phyloP scores from a whole-genome alignment of 768 basidiomycete genomes.

The Podaxis sp. region DNA sequence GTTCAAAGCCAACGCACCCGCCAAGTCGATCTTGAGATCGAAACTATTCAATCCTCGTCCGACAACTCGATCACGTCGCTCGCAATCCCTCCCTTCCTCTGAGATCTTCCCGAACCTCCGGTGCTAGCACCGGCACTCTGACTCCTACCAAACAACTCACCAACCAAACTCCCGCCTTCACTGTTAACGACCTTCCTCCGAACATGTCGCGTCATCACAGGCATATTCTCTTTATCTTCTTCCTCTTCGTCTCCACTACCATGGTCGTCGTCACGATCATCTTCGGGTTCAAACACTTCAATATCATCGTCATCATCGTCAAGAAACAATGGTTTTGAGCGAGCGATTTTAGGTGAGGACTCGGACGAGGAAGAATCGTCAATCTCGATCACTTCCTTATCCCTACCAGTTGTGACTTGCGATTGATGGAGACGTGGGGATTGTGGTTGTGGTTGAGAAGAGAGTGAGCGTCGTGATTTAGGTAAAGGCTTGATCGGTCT shows the following conservation, averaged over 20 bases:
- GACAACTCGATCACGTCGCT: conserved; percentile 61
- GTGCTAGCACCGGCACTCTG: conserved; percentile 5
- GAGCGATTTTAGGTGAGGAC: conserved; percentile 15
- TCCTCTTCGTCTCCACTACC: conserved; percentile 32
- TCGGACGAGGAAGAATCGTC: background rate
- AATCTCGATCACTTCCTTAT: conserved; percentile 6
- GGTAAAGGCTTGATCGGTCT: conserved; percentile 10
- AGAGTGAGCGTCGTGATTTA: background rate
- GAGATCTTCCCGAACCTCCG: background rate
- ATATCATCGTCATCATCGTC: conserved; percentile 36
- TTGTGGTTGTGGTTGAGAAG: background rate
- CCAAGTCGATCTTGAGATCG: background rate
- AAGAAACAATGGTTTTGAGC: conserved; percentile 23
- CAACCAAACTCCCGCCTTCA: background rate
- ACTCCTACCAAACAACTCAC: conserved; percentile 1
- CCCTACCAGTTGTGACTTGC: background rate
- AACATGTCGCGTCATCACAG: conserved; percentile 50
- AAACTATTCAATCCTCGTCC: conserved; percentile 38
- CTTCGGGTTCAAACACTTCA: background rate
- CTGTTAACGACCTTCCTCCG: conserved; percentile 32
- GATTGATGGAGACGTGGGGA: background rate
- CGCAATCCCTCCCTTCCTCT: conserved; percentile 18
- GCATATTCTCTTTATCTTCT: conserved; percentile 65
- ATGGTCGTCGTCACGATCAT: conserved; percentile 11
- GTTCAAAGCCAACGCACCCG: background rate